Evolutionary conservation across 257 asterid species (phyloP).

Genomic region (Orobanche coerulescens): DNA sequence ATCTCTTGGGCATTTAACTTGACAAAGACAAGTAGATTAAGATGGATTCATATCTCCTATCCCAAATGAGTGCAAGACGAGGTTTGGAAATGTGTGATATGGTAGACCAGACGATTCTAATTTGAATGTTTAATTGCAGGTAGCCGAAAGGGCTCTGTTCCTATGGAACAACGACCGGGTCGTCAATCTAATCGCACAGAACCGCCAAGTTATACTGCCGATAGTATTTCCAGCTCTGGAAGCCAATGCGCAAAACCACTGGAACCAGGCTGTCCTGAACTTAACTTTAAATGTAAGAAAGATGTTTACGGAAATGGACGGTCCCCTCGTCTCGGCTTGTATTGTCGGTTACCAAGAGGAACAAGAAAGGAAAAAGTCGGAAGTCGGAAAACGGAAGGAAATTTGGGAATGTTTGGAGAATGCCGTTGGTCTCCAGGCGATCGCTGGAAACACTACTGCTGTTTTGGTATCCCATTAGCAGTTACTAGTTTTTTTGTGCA

Average conservation of each 20-base stretch:
- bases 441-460: slow-evolving; percentile 52
- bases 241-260: slow-evolving; percentile 53
- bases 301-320: slow-evolving; percentile 72
- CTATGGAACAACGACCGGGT: slow-evolving; percentile 78
- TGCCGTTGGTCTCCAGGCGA: slow-evolving; percentile 56
- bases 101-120: too few species aligned
- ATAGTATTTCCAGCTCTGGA: slow-evolving; percentile 74
- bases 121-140: slow-evolving; percentile 32
- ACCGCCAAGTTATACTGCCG: slow-evolving; percentile 67
- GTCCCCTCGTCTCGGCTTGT: slow-evolving; percentile 44
- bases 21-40: background rate
- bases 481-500: too few species aligned
- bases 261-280: slow-evolving; percentile 76
- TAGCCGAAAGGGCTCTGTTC: slow-evolving; percentile 85
- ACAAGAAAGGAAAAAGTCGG: slow-evolving; percentile 28
- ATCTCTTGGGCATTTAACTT: too few species aligned
- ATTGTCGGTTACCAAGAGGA: slow-evolving; percentile 51
- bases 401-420: slow-evolving; percentile 56
- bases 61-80: too few species aligned
- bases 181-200: slow-evolving; percentile 53
- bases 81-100: background rate
- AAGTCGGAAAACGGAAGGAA: slow-evolving; percentile 39
- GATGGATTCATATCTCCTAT: too few species aligned
- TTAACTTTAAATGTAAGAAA: slow-evolving; percentile 58
- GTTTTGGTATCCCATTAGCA: slow-evolving; percentile 59